phyloP scores from a whole-genome alignment of 176 grass and related monocot genomes.

The Phragmites australis region DNA sequence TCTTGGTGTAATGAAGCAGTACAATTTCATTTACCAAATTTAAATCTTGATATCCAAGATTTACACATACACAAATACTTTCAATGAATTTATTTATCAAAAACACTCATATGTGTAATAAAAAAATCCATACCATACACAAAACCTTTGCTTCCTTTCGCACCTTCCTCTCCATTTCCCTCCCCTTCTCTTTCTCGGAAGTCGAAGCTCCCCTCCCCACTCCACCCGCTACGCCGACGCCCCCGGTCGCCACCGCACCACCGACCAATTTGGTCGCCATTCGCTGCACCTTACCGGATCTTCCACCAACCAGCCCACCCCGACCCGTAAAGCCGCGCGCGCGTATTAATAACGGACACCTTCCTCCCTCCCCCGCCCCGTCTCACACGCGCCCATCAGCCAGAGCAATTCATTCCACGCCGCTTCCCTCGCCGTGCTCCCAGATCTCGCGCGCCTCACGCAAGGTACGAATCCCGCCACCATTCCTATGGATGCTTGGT shows the following conservation, averaged over 20 bases:
- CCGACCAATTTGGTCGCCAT: slow-evolving; percentile 41
- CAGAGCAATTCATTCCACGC: slow-evolving; percentile 15
- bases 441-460: slow-evolving; percentile 28
- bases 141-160: too few species aligned
- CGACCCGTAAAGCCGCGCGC: slow-evolving; percentile 36
- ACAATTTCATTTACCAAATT: too few species aligned
- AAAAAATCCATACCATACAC: too few species aligned
- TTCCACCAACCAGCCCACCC: slow-evolving; percentile 4
- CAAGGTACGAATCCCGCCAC: slow-evolving; percentile 24
- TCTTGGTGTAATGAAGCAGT: too few species aligned
- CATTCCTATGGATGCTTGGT: background rate
- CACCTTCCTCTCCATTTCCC: slow-evolving; percentile 3
- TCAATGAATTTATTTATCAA: too few species aligned
- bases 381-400: slow-evolving; percentile 11
- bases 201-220: background rate
- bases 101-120: too few species aligned
- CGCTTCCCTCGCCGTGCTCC: background rate
- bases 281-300: slow-evolving; percentile 35
- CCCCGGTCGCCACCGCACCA: slow-evolving; percentile 26
- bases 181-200: background rate
- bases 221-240: slow-evolving; percentile 24
- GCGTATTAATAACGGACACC: slow-evolving; percentile 50
- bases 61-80: too few species aligned
- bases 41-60: too few species aligned
- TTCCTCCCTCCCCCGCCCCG: background rate